Evolutionary conservation across 495 filamentous ascomycete genomes (phyloP).

Genomic region (Pyrenula massariospora): DNA sequence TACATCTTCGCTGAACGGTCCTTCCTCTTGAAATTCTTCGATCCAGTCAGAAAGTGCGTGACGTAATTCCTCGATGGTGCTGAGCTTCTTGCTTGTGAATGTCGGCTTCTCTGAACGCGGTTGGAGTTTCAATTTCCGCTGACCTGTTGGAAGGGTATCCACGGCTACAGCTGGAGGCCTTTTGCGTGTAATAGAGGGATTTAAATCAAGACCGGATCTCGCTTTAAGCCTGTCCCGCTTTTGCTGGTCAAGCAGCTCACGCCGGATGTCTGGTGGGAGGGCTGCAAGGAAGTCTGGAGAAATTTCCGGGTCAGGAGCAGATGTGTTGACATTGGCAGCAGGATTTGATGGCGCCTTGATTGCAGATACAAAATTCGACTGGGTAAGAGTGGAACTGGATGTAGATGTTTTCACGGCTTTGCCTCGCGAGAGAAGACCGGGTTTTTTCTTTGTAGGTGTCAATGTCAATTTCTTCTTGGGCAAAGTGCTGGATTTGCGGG

Average conservation of each 20-base stretch:
- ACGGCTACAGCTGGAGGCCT: constrained; percentile 1
- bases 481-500: constrained; percentile 11
- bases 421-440: constrained; percentile 32
- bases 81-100: constrained; percentile 53
- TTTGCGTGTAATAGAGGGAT: constrained; percentile 6
- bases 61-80: constrained; percentile 41
- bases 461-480: constrained; percentile 31
- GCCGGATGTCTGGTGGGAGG: constrained; percentile 67
- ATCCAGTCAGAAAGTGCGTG: constrained; percentile 57
- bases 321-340: constrained; percentile 11
- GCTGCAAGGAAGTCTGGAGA: constrained; percentile 68
- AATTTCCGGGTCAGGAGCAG: constrained; percentile 26
- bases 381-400: constrained; percentile 38
- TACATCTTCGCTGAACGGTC: constrained; percentile 70
- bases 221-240: constrained; percentile 41
- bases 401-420: constrained; percentile 27
- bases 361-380: constrained; percentile 51
- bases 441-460: constrained; percentile 48
- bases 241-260: constrained; percentile 66
- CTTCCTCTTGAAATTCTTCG: constrained; percentile 48
- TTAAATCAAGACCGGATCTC: constrained; percentile 21
- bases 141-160: constrained; percentile 11
- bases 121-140: constrained; percentile 34
- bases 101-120: constrained; percentile 44
- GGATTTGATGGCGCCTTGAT: background rate